Conservation (phyloP, 129 eudicot species). For the Helianthus annuus region DNA sequence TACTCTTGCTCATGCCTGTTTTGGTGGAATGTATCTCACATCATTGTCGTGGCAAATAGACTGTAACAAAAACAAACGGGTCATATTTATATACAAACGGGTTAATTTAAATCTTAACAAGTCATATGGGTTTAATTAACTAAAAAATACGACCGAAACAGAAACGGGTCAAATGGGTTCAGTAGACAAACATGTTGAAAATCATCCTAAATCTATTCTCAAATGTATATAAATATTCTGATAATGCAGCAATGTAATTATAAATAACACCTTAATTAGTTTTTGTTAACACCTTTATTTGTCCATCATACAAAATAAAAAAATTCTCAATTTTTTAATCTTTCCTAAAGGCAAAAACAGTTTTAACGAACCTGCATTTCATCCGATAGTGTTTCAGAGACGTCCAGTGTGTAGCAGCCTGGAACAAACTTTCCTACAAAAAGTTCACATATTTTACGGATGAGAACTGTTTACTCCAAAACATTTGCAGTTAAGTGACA, state of each 20-base stretch:
- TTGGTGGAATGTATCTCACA: slow-evolving; percentile 59
- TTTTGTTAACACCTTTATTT: neutral
- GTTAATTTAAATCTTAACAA: neutral
- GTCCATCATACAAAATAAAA: neutral
- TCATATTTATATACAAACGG: neutral
- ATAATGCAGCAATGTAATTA: neutral
- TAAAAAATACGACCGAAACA: neutral
- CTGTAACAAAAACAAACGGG: slow-evolving; percentile 40
- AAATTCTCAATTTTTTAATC: neutral
- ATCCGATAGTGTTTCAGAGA: slow-evolving; percentile 82
- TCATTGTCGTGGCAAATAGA: slow-evolving; percentile 63
- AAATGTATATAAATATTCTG: neutral
- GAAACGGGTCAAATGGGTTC: neutral
- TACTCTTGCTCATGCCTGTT: slow-evolving; percentile 35
- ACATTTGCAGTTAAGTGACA: neutral
- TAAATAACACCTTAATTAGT: neutral
- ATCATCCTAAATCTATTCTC: no score
- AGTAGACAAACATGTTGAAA: neutral
- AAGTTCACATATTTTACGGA: neutral
- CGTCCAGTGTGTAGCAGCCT: slow-evolving; percentile 92
- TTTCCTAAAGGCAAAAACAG: neutral
- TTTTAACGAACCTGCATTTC: slow-evolving; percentile 64
- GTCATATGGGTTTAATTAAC: neutral
- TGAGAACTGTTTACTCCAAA: neutral
- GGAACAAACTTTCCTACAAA: slow-evolving; percentile 70